Evolutionary conservation across 2,329 filamentous ascomycete species (phyloP).

Genomic region (Aspergillus sp.): DNA sequence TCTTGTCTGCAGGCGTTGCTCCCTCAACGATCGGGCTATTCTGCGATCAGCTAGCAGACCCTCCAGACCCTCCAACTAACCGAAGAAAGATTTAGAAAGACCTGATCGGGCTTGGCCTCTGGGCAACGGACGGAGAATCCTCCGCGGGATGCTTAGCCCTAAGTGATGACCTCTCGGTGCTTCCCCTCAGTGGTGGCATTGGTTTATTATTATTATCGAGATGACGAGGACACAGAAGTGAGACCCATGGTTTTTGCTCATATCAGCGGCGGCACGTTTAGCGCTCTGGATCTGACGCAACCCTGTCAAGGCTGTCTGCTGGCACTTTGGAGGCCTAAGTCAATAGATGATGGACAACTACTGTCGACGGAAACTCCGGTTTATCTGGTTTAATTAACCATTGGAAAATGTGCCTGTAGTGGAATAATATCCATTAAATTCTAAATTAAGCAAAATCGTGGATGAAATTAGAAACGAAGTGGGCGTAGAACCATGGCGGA

Average conservation of each 20-base stretch:
- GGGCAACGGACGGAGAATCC: too few species aligned
- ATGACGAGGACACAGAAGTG: too few species aligned
- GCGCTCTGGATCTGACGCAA: neutral
- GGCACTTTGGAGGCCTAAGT: neutral
- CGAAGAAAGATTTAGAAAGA: neutral
- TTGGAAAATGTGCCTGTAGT: too few species aligned
- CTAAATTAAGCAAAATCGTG: neutral
- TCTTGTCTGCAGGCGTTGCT: neutral
- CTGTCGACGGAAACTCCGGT: neutral
- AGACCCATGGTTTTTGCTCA: neutral
- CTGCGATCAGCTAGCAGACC: neutral
- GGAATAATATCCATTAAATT: neutral
- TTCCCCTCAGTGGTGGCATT: too few species aligned
- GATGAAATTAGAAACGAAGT: too few species aligned
- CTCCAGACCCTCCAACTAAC: neutral
- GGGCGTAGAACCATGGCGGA: neutral
- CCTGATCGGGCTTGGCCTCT: too few species aligned
- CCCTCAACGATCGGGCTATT: conserved; percentile 3
- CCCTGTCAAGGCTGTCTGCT: neutral
- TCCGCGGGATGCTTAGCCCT: neutral
- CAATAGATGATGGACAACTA: neutral
- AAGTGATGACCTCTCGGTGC: neutral
- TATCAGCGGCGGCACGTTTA: neutral
- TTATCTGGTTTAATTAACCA: too few species aligned
- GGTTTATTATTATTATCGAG: too few species aligned